phyloP scores from a whole-genome alignment of 1,139 yeast genomes.

The Candida gigantensis region DNA sequence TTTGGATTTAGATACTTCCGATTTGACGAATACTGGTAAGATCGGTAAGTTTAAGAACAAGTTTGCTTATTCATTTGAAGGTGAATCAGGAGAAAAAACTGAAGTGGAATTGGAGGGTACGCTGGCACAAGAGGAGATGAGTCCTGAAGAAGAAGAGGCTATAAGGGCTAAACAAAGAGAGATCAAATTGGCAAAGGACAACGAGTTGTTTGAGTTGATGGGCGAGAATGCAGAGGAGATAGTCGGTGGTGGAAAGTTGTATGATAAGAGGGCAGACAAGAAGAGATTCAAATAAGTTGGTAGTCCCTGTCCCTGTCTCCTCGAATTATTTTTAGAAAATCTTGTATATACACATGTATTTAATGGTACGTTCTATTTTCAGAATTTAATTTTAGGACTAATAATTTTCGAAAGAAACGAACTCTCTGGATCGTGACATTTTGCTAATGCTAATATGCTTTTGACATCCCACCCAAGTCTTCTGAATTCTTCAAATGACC shows the following conservation, averaged over 20 bases:
- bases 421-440: constrained; percentile 11
- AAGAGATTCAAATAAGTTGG: constrained; percentile 25
- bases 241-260: constrained; percentile 61
- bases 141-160: constrained; percentile 18
- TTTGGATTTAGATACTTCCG: constrained; percentile 61
- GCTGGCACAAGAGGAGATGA: constrained; percentile 4
- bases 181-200: constrained; percentile 35
- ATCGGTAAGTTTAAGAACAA: constrained; percentile 81
- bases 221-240: constrained; percentile 65
- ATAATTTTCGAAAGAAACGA: constrained; percentile 12
- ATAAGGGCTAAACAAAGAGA: constrained; percentile 17
- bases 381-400: constrained; percentile 6
- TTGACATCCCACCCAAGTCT: constrained; percentile 27
- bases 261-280: constrained; percentile 47
- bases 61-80: constrained; percentile 54
- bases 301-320: background rate
- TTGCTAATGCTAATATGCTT: constrained; percentile 19
- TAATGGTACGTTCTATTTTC: no score
- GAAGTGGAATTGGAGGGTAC: constrained; percentile 9
- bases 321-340: no score
- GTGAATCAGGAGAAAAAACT: constrained; percentile 18
- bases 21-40: constrained; percentile 57
- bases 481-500: constrained; percentile 39
- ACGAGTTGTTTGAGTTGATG: constrained; percentile 56
- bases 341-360: constrained; percentile 15